Evolutionary conservation across 140 eudicot genomes (phyloP).

Genomic region (Bidens hawaiensis): DNA sequence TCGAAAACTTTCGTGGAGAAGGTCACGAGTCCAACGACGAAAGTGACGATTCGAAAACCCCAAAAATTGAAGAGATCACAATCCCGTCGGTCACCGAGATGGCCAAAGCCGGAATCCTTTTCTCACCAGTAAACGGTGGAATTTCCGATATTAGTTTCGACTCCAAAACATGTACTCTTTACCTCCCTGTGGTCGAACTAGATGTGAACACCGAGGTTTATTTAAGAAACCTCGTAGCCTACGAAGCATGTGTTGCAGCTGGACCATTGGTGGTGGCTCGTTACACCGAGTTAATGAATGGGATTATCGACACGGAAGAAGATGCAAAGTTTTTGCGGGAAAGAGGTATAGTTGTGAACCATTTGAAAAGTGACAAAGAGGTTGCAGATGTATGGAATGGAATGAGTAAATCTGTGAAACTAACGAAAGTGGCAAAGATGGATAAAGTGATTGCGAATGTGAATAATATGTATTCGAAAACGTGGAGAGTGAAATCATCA

Average conservation of each 20-base stretch:
- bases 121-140: constrained; percentile 41
- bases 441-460: constrained; percentile 53
- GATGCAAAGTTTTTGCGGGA: constrained; percentile 45
- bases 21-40: neutral
- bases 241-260: constrained; percentile 47
- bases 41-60: constrained; percentile 23
- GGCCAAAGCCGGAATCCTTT: constrained; percentile 39
- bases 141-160: constrained; percentile 45
- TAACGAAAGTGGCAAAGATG: constrained; percentile 43
- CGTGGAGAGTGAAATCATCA: constrained; percentile 40
- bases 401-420: constrained; percentile 44
- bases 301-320: constrained; percentile 59
- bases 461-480: constrained; percentile 32
- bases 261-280: constrained; percentile 65
- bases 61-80: constrained; percentile 43
- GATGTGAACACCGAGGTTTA: constrained; percentile 50
- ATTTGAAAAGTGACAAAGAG: constrained; percentile 51
- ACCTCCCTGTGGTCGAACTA: constrained; percentile 40
- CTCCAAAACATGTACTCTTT: constrained; percentile 13
- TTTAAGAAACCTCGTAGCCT: constrained; percentile 59
- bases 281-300: constrained; percentile 70
- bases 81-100: constrained; percentile 61
- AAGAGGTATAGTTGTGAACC: constrained; percentile 39
- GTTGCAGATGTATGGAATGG: constrained; percentile 58
- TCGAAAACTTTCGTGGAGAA: constrained; percentile 14